phyloP scores from a whole-genome alignment of 108 stramenopile genomes.

The Ochromonas danica region DNA sequence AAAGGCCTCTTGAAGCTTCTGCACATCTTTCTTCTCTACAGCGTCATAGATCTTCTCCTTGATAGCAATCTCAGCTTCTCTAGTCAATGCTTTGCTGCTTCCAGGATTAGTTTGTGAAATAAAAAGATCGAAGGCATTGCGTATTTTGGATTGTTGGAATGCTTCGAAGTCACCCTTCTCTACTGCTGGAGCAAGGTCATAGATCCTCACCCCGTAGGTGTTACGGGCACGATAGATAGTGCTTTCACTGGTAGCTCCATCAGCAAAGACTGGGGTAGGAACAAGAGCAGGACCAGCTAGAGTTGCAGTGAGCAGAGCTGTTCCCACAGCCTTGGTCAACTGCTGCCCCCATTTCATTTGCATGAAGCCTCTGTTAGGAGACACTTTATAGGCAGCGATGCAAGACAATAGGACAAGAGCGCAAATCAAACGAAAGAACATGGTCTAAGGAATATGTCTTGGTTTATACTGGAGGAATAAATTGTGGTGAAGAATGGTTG shows the following conservation, averaged over 20 bases:
- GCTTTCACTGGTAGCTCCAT: neutral
- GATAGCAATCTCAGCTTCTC: neutral
- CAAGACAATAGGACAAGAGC: too few relatives aligned
- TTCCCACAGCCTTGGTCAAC: neutral
- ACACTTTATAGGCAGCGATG: too few relatives aligned
- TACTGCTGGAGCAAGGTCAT: neutral
- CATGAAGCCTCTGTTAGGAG: too few relatives aligned
- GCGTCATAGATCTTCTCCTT: neutral
- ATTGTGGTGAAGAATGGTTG: too few relatives aligned
- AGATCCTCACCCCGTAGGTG: neutral
- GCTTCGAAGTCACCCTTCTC: neutral
- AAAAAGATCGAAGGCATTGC: neutral
- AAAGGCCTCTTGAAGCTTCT: neutral
- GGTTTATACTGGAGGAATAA: too few relatives aligned
- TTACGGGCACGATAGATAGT: constrained; percentile 1
- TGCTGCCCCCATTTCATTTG: too few relatives aligned
- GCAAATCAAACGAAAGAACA: too few relatives aligned
- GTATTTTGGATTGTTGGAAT: neutral
- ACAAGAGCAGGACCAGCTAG: neutral
- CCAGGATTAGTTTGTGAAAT: neutral
- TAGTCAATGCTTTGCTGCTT: neutral
- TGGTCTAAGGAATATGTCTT: too few relatives aligned
- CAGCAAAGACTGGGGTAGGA: neutral
- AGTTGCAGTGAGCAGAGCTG: neutral
- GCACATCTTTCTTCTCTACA: neutral